A percentile compares a stretch with the other conserved stretches of the same genome.
These are phyloP conservation scores for Fusarium sp. DNA, from an alignment of 2,329 filamentous ascomycete species.

Conservation along the genomic window DNA sequence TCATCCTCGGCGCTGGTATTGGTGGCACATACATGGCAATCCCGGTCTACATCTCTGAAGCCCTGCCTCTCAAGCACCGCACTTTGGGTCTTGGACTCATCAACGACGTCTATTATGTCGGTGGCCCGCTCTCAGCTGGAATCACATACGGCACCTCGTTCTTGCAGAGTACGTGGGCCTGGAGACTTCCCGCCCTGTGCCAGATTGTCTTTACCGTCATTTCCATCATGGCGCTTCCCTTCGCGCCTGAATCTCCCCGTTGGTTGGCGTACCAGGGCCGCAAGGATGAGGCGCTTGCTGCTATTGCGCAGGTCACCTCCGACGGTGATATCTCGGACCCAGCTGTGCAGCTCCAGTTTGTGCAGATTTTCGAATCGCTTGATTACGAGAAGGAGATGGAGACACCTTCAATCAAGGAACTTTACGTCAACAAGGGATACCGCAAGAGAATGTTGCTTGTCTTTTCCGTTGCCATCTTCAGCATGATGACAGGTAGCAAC, in stretches of 20 bases:
- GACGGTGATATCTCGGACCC: background rate
- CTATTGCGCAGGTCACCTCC: background rate
- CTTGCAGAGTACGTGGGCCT: background rate
- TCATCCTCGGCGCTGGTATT: background rate
- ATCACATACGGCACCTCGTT: background rate
- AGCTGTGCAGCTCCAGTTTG: background rate
- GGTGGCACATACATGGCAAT: background rate
- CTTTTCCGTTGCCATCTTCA: background rate
- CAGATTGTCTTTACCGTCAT: background rate
- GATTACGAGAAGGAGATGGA: background rate
- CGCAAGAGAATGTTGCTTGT: background rate
- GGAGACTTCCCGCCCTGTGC: background rate
- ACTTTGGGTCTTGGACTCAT: background rate
- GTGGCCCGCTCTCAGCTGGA: background rate
- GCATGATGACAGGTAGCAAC: background rate
- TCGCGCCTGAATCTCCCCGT: background rate
- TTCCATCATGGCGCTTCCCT: background rate
- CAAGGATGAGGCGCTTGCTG: background rate
- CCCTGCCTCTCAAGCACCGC: background rate
- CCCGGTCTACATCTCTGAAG: background rate
- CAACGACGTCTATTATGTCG: background rate
- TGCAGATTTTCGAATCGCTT: background rate
- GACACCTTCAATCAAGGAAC: background rate
- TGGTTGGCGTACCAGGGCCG: background rate
- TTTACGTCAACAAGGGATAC: background rate